These are phyloP conservation scores for Aurifilum marmelostoma DNA, from an alignment of 2,329 filamentous ascomycete species.

Conservation along the genomic window DNA sequence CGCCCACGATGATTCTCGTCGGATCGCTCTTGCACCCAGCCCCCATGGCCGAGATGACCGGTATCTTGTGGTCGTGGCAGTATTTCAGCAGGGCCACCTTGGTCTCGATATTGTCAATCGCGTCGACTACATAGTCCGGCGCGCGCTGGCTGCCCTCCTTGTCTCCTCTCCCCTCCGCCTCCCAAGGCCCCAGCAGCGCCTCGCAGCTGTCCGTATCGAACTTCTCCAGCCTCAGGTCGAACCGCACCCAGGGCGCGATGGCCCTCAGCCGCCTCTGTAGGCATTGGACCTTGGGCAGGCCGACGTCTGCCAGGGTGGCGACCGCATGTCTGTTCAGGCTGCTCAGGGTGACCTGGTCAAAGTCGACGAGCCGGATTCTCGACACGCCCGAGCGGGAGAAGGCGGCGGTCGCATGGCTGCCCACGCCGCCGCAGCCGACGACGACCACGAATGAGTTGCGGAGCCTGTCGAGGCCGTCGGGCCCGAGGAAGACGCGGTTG, in stretches of 20 bases:
- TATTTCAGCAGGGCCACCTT: constrained; percentile 91
- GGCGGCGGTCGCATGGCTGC: constrained; percentile 85
- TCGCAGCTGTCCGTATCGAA: constrained; percentile 72
- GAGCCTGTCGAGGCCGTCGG: constrained; percentile 78
- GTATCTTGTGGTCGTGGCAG: constrained; percentile 76
- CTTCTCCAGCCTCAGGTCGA: constrained; percentile 84
- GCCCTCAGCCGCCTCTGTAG: constrained; percentile 79
- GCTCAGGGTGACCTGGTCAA: constrained; percentile 94
- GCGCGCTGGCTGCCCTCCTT: constrained; percentile 44
- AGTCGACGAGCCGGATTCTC: constrained; percentile 88
- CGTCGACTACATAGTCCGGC: constrained; percentile 91
- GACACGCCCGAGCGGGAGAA: constrained; percentile 87
- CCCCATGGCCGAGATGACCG: constrained; percentile 93
- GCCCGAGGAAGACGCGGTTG: constrained; percentile 87
- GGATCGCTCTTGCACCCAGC: constrained; percentile 89
- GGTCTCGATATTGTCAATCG: constrained; percentile 97
- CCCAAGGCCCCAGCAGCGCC: constrained; percentile 68
- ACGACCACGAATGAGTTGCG: constrained; percentile 83
- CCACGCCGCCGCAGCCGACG: constrained; percentile 92
- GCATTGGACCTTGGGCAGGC: constrained; percentile 87
- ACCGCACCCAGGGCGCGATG: constrained; percentile 88
- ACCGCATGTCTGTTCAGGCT: constrained; percentile 96
- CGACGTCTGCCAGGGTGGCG: constrained; percentile 91
- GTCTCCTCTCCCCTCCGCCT: constrained; percentile 46
- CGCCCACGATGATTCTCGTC: constrained; percentile 85